Percentiles rank a stretch among this genome's conserved stretches.
phyloP scores from a whole-genome alignment of 2,329 filamentous ascomycete genomes.

The Fusarium agapanthi region DNA sequence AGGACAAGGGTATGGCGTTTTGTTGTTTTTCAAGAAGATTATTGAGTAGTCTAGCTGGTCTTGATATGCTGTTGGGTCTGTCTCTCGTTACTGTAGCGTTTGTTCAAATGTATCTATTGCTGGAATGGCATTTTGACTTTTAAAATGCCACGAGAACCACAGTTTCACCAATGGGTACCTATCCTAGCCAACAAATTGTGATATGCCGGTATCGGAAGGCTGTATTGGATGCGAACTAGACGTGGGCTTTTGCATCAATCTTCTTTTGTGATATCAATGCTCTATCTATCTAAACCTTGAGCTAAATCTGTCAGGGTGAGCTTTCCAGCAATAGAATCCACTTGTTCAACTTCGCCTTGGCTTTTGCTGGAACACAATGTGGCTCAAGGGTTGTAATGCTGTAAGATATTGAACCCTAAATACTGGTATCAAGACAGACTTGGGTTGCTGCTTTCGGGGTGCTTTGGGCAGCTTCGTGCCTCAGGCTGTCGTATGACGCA shows the following conservation, averaged over 20 bases:
- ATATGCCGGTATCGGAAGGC: no score
- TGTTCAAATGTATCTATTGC: background rate
- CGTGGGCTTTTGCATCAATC: background rate
- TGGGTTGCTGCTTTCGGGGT: background rate
- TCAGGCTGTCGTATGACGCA: background rate
- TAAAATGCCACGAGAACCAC: background rate
- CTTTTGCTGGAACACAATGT: background rate
- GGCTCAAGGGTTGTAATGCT: background rate
- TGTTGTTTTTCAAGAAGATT: background rate
- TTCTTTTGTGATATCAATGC: conserved; percentile 12
- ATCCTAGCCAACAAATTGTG: background rate
- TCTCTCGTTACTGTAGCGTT: conserved; percentile 24
- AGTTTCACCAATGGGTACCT: background rate
- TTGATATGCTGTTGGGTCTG: background rate
- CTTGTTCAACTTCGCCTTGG: background rate
- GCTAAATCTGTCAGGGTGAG: background rate
- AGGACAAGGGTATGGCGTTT: conserved; percentile 21
- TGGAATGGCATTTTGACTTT: background rate
- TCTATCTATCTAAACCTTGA: conserved; percentile 8
- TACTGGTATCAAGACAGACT: background rate
- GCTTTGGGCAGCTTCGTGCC: background rate
- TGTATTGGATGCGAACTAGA: background rate
- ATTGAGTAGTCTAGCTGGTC: background rate
- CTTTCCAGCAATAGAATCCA: background rate
- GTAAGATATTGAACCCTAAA: background rate